phyloP scores from a whole-genome alignment of 306 rosid genomes.

The Inga oerstediana region DNA sequence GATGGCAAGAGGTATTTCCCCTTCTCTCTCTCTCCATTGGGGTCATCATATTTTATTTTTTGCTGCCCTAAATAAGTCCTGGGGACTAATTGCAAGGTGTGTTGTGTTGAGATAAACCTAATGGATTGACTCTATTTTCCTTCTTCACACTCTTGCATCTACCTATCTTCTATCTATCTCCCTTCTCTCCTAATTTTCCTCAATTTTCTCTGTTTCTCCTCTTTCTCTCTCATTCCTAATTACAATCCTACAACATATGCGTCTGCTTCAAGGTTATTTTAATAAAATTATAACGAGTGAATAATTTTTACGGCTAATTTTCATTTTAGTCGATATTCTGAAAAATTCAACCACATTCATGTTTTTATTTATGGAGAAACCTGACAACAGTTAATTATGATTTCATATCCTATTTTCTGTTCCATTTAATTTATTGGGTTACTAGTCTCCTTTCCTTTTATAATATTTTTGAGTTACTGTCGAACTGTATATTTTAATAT shows the following conservation, averaged over 20 bases:
- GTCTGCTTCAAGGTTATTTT: background rate
- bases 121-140: too few relatives aligned
- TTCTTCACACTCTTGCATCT: too few relatives aligned
- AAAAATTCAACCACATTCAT: too few relatives aligned
- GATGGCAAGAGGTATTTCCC: slow-evolving; percentile 82
- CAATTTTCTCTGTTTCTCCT: too few relatives aligned
- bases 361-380: background rate
- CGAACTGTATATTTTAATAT: background rate
- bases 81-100: too few relatives aligned
- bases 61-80: background rate
- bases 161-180: too few relatives aligned
- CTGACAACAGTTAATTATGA: background rate
- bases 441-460: too few relatives aligned
- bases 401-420: background rate
- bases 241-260: too few relatives aligned
- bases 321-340: background rate
- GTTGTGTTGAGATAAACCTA: too few relatives aligned
- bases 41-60: background rate
- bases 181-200: too few relatives aligned
- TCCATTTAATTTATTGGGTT: background rate
- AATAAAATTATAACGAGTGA: background rate
- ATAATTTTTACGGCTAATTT: background rate
- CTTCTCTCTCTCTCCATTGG: background rate
- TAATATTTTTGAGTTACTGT: background rate
- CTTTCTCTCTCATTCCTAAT: too few relatives aligned